Evolutionary conservation across 2,329 filamentous ascomycete genomes (phyloP).

Genomic region (Venturiaceae sp.): DNA sequence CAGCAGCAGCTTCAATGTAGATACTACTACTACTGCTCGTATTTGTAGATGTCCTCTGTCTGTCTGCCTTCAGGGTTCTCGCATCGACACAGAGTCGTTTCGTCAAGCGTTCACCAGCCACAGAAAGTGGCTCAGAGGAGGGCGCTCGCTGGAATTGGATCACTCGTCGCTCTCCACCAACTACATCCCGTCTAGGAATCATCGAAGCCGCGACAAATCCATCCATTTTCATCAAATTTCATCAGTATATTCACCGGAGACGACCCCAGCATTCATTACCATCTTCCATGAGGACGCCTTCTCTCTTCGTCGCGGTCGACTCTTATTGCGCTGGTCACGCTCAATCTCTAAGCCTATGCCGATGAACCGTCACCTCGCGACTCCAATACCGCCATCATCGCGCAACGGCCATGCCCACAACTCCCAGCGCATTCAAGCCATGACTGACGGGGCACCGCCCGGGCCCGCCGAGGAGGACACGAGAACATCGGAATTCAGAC

Average conservation of each 20-base stretch:
- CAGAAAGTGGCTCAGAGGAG: too few species aligned
- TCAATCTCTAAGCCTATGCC: not conserved
- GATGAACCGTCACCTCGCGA: conserved; percentile 12
- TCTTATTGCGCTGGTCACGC: not conserved
- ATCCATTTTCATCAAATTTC: not conserved
- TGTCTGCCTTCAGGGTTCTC: too few species aligned
- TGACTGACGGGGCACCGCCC: conserved; percentile 33
- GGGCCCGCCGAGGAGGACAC: conserved; percentile 34
- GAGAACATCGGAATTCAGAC: conserved; percentile 52
- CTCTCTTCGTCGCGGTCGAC: not conserved
- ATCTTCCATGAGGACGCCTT: not conserved
- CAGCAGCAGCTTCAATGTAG: not conserved
- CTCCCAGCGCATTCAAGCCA: conserved; percentile 30
- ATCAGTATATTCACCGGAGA: conserved; percentile 16
- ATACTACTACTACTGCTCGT: too few species aligned
- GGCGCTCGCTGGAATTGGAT: too few species aligned
- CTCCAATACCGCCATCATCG: conserved; percentile 25
- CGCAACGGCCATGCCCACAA: conserved; percentile 26
- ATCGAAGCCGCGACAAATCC: not conserved
- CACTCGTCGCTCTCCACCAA: not conserved
- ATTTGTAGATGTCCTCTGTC: too few species aligned
- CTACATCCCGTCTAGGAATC: too few species aligned
- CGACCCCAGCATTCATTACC: not conserved
- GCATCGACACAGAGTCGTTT: too few species aligned
- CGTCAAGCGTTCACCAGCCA: too few species aligned